These are phyloP conservation scores for Cardamine occulta DNA, from an alignment of 345 rosid genomes.

Conservation along the genomic window DNA sequence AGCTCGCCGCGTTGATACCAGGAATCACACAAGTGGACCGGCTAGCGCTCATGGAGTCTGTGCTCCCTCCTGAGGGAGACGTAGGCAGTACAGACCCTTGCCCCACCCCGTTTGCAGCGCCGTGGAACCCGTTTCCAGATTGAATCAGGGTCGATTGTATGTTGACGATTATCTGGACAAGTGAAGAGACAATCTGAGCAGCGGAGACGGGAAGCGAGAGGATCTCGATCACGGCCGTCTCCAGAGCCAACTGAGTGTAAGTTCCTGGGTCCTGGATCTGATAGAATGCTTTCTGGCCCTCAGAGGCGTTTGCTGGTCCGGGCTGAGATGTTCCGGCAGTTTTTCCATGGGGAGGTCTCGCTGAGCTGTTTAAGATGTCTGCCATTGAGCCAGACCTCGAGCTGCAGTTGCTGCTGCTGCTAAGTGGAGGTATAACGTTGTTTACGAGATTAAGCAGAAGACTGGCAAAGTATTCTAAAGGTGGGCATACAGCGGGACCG, in stretches of 20 bases:
- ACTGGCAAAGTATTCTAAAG: constrained; percentile 89
- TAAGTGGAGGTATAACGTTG: constrained; percentile 89
- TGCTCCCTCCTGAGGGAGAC: constrained; percentile 96
- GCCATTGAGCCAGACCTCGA: constrained; percentile 66
- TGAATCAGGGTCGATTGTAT: constrained; percentile 94
- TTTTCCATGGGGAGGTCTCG: constrained; percentile 69
- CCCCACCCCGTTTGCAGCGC: constrained; percentile 67
- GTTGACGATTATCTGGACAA: constrained; percentile 86
- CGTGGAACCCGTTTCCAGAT: constrained; percentile 84
- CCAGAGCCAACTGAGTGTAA: constrained; percentile 89
- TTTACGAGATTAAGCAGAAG: constrained; percentile 87
- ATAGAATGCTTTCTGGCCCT: constrained; percentile 87
- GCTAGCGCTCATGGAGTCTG: constrained; percentile 89
- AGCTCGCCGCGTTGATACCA: constrained; percentile 80
- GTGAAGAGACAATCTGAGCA: constrained; percentile 81
- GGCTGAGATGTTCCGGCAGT: constrained; percentile 73
- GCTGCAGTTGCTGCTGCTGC: constrained; percentile 51
- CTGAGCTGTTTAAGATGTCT: constrained; percentile 58
- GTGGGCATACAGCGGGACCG: constrained; percentile 75
- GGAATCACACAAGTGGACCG: constrained; percentile 78
- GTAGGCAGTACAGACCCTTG: constrained; percentile 86
- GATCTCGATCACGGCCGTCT: constrained; percentile 91
- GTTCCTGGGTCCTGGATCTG: constrained; percentile 99
- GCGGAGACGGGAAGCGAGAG: constrained; percentile 94
- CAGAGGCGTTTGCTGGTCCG: constrained; percentile 70